Evolutionary conservation across 2,329 filamentous ascomycete genomes (phyloP), one percentile per base, ranked within the genome.

Genomic region (Fusarium aywerte): DNA sequence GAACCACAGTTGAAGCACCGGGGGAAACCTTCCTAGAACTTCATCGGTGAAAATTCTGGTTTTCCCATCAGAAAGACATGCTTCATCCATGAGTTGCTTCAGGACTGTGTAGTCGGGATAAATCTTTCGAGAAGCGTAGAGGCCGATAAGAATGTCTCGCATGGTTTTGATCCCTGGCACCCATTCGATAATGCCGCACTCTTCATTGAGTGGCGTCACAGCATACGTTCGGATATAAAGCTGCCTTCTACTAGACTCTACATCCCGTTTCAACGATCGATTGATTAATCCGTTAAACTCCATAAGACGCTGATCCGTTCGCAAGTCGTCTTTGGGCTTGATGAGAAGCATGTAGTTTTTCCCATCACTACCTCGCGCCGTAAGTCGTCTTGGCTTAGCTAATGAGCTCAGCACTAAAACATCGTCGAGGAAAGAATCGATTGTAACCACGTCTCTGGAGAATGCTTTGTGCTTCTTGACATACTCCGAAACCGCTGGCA

Each of bases 201-300:
- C 95, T 79, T 99, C 96, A 76, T 97, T 98, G 45, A 99, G 83
- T 3, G 96, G 96, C 6, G 95, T 97, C 13, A 99, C 96, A 8
- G 93, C 93, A 73, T 99, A 99, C 0, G 96, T 99, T 75, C 94
- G 93, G 79, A 99, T 97, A 77, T 97, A 97, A 55, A 99, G 85
- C 68, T 96, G 92, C 16, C 96, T 88, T 76, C 92, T 91, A 78
- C 92, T 96, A 16, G 93, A 92, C 75, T 97, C 94, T 3, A 94
- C 90, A 73, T 98, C 94, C 64, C 92, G 89, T 76, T 97, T 97
- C 57, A 99, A 81, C 4, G 95, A 93, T 60, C 96, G 87, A 76
- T 99, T 99, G 82, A 99, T 98, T 87, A 98, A 96, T 43, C 91
- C 89, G 76, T 98, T 99, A 83, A 99, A 99, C 76, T 99, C 96